Evolutionary conservation across 129 eudicot genomes (phyloP).

Genomic region (Silybum marianum): DNA sequence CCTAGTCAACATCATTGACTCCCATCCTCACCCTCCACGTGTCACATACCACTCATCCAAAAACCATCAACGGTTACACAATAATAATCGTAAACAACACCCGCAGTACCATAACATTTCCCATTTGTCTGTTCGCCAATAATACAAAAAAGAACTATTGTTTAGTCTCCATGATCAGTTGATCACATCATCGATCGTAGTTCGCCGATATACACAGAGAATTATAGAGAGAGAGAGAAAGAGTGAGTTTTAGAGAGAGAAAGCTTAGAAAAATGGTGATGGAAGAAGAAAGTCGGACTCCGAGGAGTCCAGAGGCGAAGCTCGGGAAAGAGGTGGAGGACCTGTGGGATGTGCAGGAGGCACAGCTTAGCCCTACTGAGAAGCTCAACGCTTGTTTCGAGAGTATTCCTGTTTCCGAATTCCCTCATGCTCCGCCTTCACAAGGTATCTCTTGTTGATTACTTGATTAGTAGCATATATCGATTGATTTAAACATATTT

Average conservation of each 20-base stretch:
- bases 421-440: slow-evolving; percentile 79
- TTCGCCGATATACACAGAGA: slow-evolving; percentile 8
- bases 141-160: slow-evolving; percentile 22
- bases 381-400: slow-evolving; percentile 97
- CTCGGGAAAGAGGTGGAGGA: slow-evolving; percentile 83
- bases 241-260: slow-evolving; percentile 29
- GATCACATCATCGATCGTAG: slow-evolving; percentile 17
- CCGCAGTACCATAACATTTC: slow-evolving; percentile 12
- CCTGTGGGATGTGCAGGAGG: slow-evolving; percentile 80
- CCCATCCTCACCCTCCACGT: slow-evolving; percentile 30
- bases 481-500: not conserved
- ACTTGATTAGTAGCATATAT: not conserved
- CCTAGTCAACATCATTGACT: slow-evolving; percentile 13
- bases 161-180: not conserved
- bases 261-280: slow-evolving; percentile 34
- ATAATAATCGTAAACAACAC: not conserved
- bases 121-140: slow-evolving; percentile 26
- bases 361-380: slow-evolving; percentile 83
- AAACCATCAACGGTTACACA: slow-evolving; percentile 23
- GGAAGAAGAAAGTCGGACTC: slow-evolving; percentile 46
- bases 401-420: slow-evolving; percentile 84
- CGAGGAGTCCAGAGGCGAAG: slow-evolving; percentile 89
- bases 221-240: not conserved
- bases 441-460: slow-evolving; percentile 50
- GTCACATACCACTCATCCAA: not conserved